Conservation (phyloP, 2,329 filamentous ascomycete genomes). For the Aspergillus cejpii region DNA sequence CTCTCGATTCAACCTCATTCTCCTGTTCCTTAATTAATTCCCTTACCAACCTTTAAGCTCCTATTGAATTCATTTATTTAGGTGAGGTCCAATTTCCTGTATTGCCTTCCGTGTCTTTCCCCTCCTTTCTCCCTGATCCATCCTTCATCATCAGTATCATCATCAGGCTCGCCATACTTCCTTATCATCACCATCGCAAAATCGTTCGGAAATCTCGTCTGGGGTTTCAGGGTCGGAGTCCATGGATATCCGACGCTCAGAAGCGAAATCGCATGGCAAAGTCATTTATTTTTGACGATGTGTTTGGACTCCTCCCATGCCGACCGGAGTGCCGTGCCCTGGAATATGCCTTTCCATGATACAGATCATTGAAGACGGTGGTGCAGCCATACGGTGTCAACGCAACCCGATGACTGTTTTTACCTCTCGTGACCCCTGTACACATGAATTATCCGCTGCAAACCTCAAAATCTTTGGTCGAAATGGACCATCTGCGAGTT, state of each 20-base stretch:
- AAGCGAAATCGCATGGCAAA: not conserved
- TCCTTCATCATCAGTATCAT: conserved; percentile 1
- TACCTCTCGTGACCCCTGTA: not conserved
- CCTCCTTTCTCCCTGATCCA: conserved; percentile 3
- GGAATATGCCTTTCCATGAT: not conserved
- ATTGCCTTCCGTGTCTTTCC: not conserved
- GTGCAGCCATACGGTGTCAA: not conserved
- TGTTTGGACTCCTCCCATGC: not conserved
- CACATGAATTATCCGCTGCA: not conserved
- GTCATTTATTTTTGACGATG: not conserved
- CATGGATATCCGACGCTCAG: not conserved
- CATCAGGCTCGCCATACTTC: too few relatives aligned
- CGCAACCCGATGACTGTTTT: not conserved
- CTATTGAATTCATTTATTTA: not conserved
- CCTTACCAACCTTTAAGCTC: not conserved
- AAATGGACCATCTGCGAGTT: not conserved
- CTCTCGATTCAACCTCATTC: conserved; percentile 2
- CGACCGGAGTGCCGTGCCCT: not conserved
- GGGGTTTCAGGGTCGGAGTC: not conserved
- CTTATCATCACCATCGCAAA: not conserved
- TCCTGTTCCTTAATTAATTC: not conserved
- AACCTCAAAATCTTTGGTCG: not conserved
- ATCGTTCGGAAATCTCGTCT: not conserved
- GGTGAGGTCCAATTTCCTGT: conserved; percentile 2
- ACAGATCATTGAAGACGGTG: not conserved